Evolutionary conservation across 768 basidiomycete genomes (phyloP), one percentile per base, ranked within the genome.

Genomic region (Saitozyma sp.): DNA sequence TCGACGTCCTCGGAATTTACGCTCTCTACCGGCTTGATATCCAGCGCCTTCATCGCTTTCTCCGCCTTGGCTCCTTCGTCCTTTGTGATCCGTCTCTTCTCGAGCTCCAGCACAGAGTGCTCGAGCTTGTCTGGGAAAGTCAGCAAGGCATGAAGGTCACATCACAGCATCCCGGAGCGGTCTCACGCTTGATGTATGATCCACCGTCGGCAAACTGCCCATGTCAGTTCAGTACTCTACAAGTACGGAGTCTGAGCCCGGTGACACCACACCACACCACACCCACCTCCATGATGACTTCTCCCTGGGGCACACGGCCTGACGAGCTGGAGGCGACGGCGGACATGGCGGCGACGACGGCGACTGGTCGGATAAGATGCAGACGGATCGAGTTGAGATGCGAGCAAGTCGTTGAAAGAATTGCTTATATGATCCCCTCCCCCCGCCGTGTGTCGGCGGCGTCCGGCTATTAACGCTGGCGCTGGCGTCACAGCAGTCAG

Each of bases 251-350:
- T 29, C 29, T 29, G 29, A 5, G 29, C 29, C 29, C 29, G 2
- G 29, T 29, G 29, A 29, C 2, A 29, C 29, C 7, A 42, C 6
- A 19, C 8, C 29, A 51, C n/a, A 57, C 10, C 19, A 14, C 8
- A 64, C 74, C 69, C 53, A 76, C 74, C 39, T 76, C 74, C 58
- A 73, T 68, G 29, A 76, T 71, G 17, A 76, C 74, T 50, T 76
- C 74, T 17, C 71, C 71, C 63, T 76, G 74, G 19, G 74, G 74
- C 54, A 73, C 57, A 9, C 74, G 49, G 13, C 69, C 69, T 61
- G 74, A 62, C 48, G 71, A 73, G 62, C 71, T 70, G 20, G 71
- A 67, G n/a, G 74, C 74, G 29, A 29, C 29, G 29, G 29, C 29
- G 29, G 29, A 29, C 29, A 29, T 29, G 29, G 29, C 5, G 29